Percentiles rank a stretch among this genome's conserved stretches.
Conservation (phyloP, 257 asterid genomes). For the Misopates orontium region DNA sequence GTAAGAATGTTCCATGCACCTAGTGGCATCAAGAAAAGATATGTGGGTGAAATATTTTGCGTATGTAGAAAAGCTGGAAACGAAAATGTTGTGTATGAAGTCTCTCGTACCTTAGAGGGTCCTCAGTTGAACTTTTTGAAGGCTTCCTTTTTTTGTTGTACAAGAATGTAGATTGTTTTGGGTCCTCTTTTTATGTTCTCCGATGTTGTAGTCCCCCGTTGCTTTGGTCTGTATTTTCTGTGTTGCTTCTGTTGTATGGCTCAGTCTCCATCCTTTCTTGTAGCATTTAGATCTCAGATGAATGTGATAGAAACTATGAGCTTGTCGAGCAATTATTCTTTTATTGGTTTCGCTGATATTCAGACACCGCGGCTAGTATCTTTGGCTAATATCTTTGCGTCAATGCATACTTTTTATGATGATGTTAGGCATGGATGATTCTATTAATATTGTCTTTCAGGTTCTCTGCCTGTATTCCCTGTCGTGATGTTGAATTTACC, state of each 20-base stretch:
- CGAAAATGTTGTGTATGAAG: too few species aligned
- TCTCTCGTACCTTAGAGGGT: too few species aligned
- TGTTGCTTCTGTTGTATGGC: too few species aligned
- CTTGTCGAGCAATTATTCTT: slow-evolving; percentile 16
- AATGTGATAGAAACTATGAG: background rate
- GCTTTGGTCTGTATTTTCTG: background rate
- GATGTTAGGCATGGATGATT: too few species aligned
- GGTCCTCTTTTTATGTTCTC: background rate
- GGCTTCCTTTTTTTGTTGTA: slow-evolving; percentile 24
- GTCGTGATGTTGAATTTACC: too few species aligned
- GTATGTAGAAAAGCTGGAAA: background rate
- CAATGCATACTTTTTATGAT: too few species aligned
- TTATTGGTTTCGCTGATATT: background rate
- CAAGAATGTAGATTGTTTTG: slow-evolving; percentile 13
- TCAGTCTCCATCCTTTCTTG: too few species aligned
- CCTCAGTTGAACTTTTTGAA: background rate
- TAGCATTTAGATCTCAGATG: too few species aligned
- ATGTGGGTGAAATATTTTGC: background rate
- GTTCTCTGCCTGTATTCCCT: too few species aligned
- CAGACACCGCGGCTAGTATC: too few species aligned
- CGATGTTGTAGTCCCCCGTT: background rate
- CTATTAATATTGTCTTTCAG: too few species aligned
- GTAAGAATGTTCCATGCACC: background rate
- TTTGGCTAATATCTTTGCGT: too few species aligned
- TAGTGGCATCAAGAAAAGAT: background rate